Conservation (phyloP, 2,329 filamentous ascomycete genomes). For the Corinectria fuckeliana region DNA sequence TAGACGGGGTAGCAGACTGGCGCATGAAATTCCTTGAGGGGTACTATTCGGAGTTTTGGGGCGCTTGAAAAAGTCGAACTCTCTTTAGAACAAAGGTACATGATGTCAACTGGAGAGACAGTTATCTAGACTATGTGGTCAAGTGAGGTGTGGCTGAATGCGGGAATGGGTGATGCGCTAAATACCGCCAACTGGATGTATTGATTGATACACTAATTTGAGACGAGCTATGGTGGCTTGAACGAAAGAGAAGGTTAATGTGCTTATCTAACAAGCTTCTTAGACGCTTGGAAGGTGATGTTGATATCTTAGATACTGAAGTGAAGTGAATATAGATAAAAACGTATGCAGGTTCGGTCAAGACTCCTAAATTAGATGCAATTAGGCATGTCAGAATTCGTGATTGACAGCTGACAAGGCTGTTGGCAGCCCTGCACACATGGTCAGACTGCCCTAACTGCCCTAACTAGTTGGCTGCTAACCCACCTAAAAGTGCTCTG, state of each 20-base stretch:
- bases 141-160: background rate
- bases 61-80: slow-evolving; percentile 34
- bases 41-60: slow-evolving; percentile 35
- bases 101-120: slow-evolving; percentile 14
- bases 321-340: too few species aligned
- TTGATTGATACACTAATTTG: too few species aligned
- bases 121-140: background rate
- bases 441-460: too few species aligned
- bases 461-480: too few species aligned
- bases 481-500: background rate
- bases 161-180: background rate
- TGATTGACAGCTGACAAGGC: background rate
- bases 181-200: too few species aligned
- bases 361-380: background rate
- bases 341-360: background rate
- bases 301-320: too few species aligned
- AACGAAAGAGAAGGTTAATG: too few species aligned
- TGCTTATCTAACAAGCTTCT: background rate
- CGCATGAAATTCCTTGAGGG: slow-evolving; percentile 27
- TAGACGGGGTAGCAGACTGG: slow-evolving; percentile 29
- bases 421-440: too few species aligned
- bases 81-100: slow-evolving; percentile 33
- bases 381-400: too few species aligned
- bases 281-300: too few species aligned
- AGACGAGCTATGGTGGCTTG: too few species aligned